phyloP scores from a whole-genome alignment of 192 early-diverging fungal genomes.

The Lobulomyces angularis region DNA sequence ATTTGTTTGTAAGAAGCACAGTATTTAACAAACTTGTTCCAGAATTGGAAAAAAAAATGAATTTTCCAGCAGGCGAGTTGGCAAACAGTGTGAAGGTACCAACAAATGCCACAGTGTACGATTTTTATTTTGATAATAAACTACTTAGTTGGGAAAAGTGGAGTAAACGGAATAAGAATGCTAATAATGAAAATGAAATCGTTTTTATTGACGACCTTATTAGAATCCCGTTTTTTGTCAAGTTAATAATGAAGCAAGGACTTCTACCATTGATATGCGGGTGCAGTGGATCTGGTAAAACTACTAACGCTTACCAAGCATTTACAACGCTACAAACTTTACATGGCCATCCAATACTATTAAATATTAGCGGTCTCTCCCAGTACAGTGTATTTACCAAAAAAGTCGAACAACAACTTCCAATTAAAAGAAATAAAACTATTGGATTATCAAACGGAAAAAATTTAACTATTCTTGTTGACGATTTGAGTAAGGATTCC shows the following conservation, averaged over 20 bases:
- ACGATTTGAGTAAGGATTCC: slow-evolving; percentile 9
- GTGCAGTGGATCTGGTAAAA: slow-evolving; percentile 12
- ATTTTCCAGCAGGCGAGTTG: neutral
- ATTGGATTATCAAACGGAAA: slow-evolving; percentile 10
- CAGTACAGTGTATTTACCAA: slow-evolving; percentile 2
- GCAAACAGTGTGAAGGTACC: slow-evolving; percentile 5
- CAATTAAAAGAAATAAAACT: slow-evolving; percentile 12
- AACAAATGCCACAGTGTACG: slow-evolving; percentile 10
- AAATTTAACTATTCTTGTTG: slow-evolving; percentile 8
- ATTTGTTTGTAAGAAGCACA: slow-evolving; percentile 6
- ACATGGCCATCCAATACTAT: neutral
- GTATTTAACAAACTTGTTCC: neutral
- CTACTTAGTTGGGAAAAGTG: slow-evolving; percentile 19
- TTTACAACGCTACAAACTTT: no score
- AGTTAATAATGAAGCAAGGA: slow-evolving; percentile 5
- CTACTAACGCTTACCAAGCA: slow-evolving; percentile 2
- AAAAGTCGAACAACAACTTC: slow-evolving; percentile 1
- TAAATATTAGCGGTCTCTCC: neutral
- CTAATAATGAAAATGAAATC: neutral
- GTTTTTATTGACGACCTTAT: slow-evolving; percentile 10
- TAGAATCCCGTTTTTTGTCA: slow-evolving; percentile 10
- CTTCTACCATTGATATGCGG: slow-evolving; percentile 10
- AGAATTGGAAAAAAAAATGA: slow-evolving; percentile 1
- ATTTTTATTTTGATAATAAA: slow-evolving; percentile 18
- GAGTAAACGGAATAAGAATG: slow-evolving; percentile 4